Percentiles rank a stretch among this genome's conserved stretches.
These are phyloP conservation scores for Lasiodiplodia hormozganensis DNA, from an alignment of 2,329 filamentous ascomycete genomes.

Conservation along the genomic window DNA sequence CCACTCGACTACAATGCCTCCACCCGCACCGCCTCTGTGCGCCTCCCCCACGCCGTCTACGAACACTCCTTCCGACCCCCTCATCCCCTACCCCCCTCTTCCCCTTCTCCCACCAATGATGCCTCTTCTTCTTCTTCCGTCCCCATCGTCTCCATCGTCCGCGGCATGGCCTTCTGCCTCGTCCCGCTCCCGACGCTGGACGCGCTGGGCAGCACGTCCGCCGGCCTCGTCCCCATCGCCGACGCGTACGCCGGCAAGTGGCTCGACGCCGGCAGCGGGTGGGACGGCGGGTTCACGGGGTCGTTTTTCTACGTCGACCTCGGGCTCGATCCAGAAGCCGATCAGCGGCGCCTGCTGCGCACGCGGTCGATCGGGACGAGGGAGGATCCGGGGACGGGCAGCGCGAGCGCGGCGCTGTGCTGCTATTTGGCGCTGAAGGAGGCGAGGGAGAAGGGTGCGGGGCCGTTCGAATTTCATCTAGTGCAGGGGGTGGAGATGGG, in stretches of 20 bases:
- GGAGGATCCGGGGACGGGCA: conserved; percentile 61
- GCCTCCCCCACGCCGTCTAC: conserved; percentile 72
- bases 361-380: conserved; percentile 65
- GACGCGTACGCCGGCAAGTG: conserved; percentile 46
- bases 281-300: conserved; percentile 60
- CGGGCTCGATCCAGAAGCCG: conserved; percentile 29
- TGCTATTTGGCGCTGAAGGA: conserved; percentile 53
- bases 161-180: conserved; percentile 75
- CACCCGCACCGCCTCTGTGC: conserved; percentile 29
- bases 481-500: conserved; percentile 60
- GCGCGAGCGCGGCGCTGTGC: conserved; percentile 55
- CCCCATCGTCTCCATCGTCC: conserved; percentile 63
- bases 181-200: conserved; percentile 67
- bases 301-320: conserved; percentile 66
- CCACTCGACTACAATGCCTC: not conserved
- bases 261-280: conserved; percentile 60
- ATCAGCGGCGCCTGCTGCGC: conserved; percentile 48
- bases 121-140: conserved; percentile 33
- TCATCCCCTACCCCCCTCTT: conserved; percentile 29
- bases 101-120: conserved; percentile 7
- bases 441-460: conserved; percentile 32
- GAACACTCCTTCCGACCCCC: conserved; percentile 56
- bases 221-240: conserved; percentile 49
- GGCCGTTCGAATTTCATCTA: conserved; percentile 10
- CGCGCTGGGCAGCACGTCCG: conserved; percentile 58